These are phyloP conservation scores for Suillus variegatus DNA, from an alignment of 768 basidiomycete species.

Conservation along the genomic window DNA sequence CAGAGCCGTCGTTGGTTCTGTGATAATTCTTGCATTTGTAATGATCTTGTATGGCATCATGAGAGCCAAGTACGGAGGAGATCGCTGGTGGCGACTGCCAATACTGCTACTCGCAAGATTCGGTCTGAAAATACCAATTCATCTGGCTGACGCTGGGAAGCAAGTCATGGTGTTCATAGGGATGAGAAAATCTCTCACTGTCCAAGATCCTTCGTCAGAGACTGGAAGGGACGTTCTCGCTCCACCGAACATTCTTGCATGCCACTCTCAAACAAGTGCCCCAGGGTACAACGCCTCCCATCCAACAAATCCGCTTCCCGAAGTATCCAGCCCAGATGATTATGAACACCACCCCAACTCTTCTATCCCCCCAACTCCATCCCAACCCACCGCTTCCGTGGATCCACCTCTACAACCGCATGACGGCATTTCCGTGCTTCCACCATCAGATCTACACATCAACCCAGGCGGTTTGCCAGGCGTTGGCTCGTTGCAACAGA, in stretches of 20 bases:
- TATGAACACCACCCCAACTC: not conserved
- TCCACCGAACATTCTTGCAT: not conserved
- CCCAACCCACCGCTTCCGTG: not conserved
- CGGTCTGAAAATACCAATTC: no score
- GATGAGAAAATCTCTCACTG: not conserved
- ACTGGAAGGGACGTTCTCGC: not conserved
- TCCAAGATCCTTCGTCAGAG: not conserved
- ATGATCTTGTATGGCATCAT: constrained; percentile 48
- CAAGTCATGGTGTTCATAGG: not conserved
- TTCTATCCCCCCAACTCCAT: not conserved
- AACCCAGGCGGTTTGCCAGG: not conserved
- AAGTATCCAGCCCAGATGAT: not conserved
- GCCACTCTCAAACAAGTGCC: not conserved
- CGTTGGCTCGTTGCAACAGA: not conserved
- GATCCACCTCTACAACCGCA: not conserved
- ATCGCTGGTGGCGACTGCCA: constrained; percentile 11
- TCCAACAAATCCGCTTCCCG: not conserved
- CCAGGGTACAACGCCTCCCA: not conserved
- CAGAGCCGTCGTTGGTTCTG: constrained; percentile 30
- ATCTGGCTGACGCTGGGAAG: not conserved
- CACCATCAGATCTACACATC: not conserved
- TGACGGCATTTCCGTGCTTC: not conserved
- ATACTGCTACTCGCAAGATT: not conserved
- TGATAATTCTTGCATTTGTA: constrained; percentile 28
- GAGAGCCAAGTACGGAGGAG: constrained; percentile 11